Conservation (phyloP, 768 basidiomycete species). For the Ephemerocybe angulata region DNA sequence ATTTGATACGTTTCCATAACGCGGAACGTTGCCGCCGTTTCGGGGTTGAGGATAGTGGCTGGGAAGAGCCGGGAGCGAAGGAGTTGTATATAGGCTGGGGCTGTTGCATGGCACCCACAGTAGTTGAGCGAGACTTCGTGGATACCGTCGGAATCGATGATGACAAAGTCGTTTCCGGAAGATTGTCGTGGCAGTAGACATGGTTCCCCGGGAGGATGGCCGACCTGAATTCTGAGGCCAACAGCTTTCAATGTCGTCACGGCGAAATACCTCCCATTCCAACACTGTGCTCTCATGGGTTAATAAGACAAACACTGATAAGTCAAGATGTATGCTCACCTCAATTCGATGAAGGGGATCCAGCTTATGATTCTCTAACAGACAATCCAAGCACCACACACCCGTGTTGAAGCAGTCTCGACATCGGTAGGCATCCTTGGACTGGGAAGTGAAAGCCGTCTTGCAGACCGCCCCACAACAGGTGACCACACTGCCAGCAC, state of each 20-base stretch:
- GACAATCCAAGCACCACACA: conserved; percentile 10
- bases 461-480: too few species aligned
- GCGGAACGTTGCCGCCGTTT: conserved; percentile 2
- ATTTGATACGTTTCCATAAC: conserved; percentile 2
- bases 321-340: conserved; percentile 8
- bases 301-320: too few species aligned
- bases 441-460: too few species aligned
- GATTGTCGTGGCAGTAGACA: conserved; percentile 16
- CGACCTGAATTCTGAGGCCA: conserved; percentile 16
- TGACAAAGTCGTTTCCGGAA: conserved; percentile 19
- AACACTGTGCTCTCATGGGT: too few species aligned
- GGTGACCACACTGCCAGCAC: too few species aligned
- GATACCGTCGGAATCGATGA: conserved; percentile 22
- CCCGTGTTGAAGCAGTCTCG: conserved; percentile 11
- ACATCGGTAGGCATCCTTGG: conserved; percentile 13
- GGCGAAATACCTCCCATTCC: conserved; percentile 17
- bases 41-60: not conserved
- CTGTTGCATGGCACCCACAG: conserved; percentile 23
- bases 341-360: conserved; percentile 19
- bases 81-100: conserved; percentile 23
- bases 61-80: conserved; percentile 7
- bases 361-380: conserved; percentile 7
- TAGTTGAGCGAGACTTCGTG: conserved; percentile 25
- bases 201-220: conserved; percentile 8
- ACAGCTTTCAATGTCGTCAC: not conserved